A percentile compares a stretch with the other conserved stretches of the same genome.
These are phyloP conservation scores for Russula brevipes DNA, from an alignment of 768 basidiomycete genomes.

Conservation along the genomic window DNA sequence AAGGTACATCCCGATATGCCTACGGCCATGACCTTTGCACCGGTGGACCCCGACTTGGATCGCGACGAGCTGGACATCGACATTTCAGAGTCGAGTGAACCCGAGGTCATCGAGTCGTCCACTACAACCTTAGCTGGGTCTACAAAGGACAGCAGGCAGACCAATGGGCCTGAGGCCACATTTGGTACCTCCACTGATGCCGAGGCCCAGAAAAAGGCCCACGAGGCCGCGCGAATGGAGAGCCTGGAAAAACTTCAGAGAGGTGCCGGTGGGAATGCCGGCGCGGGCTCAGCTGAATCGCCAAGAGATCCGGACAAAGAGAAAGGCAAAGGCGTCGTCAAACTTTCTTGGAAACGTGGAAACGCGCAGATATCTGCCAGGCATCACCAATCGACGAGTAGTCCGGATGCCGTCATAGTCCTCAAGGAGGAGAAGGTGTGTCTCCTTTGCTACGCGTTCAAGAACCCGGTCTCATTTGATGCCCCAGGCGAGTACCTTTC, in stretches of 20 bases:
- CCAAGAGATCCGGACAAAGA: slow-evolving; percentile 21
- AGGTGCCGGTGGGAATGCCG: neutral
- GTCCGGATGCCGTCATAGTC: slow-evolving; percentile 79
- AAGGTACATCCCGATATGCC: slow-evolving; percentile 39
- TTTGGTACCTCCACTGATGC: slow-evolving; percentile 27
- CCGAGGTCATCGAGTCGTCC: slow-evolving; percentile 29
- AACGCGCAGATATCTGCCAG: neutral
- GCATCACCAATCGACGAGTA: slow-evolving; percentile 26
- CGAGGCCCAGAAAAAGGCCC: slow-evolving; percentile 33
- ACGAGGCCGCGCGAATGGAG: slow-evolving; percentile 29
- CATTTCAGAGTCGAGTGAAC: slow-evolving; percentile 29
- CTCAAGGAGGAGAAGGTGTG: slow-evolving; percentile 82
- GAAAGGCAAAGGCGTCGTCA: slow-evolving; percentile 19
- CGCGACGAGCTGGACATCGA: slow-evolving; percentile 41
- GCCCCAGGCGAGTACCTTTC: slow-evolving; percentile 71
- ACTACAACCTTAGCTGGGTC: neutral
- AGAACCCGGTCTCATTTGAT: neutral
- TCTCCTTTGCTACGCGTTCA: neutral
- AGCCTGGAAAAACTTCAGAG: slow-evolving; percentile 62
- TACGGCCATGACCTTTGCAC: slow-evolving; percentile 57
- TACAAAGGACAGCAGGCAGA: slow-evolving; percentile 3
- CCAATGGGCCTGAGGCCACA: neutral
- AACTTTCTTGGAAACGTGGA: slow-evolving; percentile 17
- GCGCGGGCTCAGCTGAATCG: slow-evolving; percentile 14
- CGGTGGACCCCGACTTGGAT: slow-evolving; percentile 47